These are phyloP conservation scores for Novymonas esmeraldas DNA, from an alignment of 208 protist species.

Conservation along the genomic window DNA sequence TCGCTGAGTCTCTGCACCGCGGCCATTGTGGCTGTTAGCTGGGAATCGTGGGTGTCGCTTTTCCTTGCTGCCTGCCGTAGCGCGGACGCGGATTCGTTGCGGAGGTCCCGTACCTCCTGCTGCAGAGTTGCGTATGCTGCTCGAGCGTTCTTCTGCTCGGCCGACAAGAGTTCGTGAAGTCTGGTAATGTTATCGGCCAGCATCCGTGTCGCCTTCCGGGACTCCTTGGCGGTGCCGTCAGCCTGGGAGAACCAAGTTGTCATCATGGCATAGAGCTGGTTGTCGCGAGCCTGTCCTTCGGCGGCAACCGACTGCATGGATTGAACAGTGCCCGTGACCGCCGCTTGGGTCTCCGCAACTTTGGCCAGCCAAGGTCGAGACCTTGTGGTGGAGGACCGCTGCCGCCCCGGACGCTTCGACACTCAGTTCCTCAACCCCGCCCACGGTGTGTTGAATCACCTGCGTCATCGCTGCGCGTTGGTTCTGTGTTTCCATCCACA, in stretches of 20 bases:
- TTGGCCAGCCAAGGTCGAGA: background rate
- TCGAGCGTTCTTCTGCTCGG: no score
- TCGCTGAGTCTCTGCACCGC: background rate
- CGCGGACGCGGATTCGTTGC: background rate
- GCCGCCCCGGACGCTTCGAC: background rate
- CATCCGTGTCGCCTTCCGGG: background rate
- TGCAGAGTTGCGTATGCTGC: no score
- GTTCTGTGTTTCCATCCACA: background rate
- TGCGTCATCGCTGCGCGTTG: background rate
- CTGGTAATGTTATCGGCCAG: background rate
- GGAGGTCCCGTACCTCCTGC: no score
- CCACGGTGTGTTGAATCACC: background rate
- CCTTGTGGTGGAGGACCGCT: background rate
- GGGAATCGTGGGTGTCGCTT: background rate
- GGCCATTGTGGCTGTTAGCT: background rate
- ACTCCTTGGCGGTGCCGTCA: background rate
- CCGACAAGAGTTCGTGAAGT: no score
- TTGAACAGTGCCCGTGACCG: background rate
- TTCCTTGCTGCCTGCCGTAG: background rate
- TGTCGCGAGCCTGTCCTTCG: background rate
- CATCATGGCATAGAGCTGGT: background rate
- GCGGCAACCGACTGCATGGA: background rate
- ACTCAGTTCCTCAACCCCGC: background rate
- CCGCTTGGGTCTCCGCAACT: background rate
- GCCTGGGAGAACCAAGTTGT: background rate